These are phyloP conservation scores for Aspergillus taichungensis DNA, from an alignment of 495 filamentous ascomycete genomes.

Conservation along the genomic window DNA sequence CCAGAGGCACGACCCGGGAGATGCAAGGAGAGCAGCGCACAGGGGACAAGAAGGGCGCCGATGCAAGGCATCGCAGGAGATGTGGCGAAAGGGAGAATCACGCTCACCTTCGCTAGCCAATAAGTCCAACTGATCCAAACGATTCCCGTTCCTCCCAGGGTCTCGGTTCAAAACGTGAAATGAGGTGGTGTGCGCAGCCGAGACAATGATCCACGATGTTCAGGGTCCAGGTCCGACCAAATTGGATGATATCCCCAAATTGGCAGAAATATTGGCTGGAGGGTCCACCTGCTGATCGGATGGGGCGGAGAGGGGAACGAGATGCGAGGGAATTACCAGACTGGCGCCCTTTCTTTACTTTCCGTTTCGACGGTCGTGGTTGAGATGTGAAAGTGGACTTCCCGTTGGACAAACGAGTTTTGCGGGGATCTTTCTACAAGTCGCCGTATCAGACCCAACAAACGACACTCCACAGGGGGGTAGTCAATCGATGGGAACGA, in stretches of 20 bases:
- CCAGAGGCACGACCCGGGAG: conserved; percentile 21
- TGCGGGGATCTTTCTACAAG: conserved; percentile 12
- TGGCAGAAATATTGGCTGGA: conserved; percentile 4
- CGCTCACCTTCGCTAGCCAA: conserved; percentile 26
- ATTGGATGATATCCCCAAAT: conserved; percentile 1
- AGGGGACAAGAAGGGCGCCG: conserved; percentile 21
- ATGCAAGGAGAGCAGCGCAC: conserved; percentile 32
- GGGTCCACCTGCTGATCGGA: background rate
- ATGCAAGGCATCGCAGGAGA: conserved; percentile 32
- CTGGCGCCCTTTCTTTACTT: no score
- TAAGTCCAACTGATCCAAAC: conserved; percentile 1
- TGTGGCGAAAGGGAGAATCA: conserved; percentile 21
- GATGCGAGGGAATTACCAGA: no score
- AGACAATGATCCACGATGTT: conserved; percentile 25
- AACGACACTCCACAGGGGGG: conserved; percentile 8
- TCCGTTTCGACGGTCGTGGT: conserved; percentile 6
- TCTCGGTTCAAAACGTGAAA: conserved; percentile 7
- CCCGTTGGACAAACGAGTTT: conserved; percentile 12
- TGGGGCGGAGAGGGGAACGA: background rate
- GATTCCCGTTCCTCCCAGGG: conserved; percentile 4
- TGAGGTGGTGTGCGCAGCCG: conserved; percentile 26
- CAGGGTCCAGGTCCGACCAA: conserved; percentile 9
- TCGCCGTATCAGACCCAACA: conserved; percentile 4
- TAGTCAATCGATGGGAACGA: conserved; percentile 1
- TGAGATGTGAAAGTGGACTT: conserved; percentile 7